Evolutionary conservation across 2,329 filamentous ascomycete genomes (phyloP).

Genomic region (Arthrobotrys sinensis): DNA sequence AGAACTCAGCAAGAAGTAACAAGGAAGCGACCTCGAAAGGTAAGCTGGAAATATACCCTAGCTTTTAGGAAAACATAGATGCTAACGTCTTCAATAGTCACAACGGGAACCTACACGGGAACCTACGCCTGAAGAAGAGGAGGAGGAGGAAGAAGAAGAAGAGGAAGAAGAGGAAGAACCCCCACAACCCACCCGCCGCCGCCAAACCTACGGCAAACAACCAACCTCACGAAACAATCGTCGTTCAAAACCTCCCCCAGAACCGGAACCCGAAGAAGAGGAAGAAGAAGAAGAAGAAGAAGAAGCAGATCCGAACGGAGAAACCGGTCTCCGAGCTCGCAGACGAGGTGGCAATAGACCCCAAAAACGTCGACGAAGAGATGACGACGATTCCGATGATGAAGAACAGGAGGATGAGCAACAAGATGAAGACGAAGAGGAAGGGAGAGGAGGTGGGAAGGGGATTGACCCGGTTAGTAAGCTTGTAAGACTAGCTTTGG

Average conservation of each 20-base stretch:
- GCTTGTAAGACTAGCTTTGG: conserved; percentile 78
- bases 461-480: conserved; percentile 73
- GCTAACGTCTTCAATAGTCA: conserved; percentile 28
- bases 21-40: conserved; percentile 37
- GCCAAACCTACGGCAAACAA: conserved; percentile 7
- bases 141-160: conserved; percentile 56
- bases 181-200: conserved; percentile 20
- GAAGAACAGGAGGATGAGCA: conserved; percentile 63
- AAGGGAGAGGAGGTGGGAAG: conserved; percentile 60
- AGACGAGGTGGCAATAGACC: background rate
- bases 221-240: background rate
- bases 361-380: conserved; percentile 9
- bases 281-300: conserved; percentile 23
- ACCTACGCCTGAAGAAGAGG: conserved; percentile 55
- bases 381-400: conserved; percentile 15
- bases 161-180: conserved; percentile 55
- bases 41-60: conserved; percentile 2
- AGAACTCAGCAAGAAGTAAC: conserved; percentile 22
- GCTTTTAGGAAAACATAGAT: background rate
- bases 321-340: conserved; percentile 33
- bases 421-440: conserved; percentile 64
- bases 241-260: background rate
- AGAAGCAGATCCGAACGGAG: background rate
- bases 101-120: conserved; percentile 39
- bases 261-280: conserved; percentile 18